Percentiles rank a stretch among this genome's conserved stretches.
These are phyloP conservation scores for Pseudocercospora fuligena DNA, from an alignment of 2,329 filamentous ascomycete genomes.

Conservation along the genomic window DNA sequence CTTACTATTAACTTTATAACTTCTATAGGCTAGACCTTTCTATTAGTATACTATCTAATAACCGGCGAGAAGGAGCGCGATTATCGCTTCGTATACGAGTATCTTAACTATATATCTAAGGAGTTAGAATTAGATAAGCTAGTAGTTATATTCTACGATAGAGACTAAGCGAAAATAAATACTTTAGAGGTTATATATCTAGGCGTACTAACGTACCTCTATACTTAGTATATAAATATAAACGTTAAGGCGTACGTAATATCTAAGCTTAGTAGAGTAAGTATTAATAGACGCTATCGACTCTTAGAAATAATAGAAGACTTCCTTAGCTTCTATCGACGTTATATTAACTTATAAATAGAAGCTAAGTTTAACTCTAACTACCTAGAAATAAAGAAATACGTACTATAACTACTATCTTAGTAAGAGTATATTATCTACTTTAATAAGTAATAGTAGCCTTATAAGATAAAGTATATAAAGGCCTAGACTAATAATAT, in stretches of 20 bases:
- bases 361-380: neutral
- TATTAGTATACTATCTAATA: neutral
- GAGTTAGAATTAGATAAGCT: neutral
- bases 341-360: neutral
- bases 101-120: neutral
- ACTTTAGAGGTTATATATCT: neutral
- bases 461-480: neutral
- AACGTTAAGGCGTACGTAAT: neutral
- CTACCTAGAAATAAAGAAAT: neutral
- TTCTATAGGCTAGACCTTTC: neutral
- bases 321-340: neutral
- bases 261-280: neutral
- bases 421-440: neutral
- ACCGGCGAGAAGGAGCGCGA: neutral
- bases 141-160: neutral
- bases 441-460: neutral
- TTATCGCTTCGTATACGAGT: neutral
- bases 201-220: too few species aligned
- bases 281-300: neutral
- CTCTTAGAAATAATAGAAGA: neutral
- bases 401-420: neutral
- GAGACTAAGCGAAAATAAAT: neutral
- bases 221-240: neutral
- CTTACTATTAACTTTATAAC: neutral
- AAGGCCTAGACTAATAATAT: neutral